A percentile compares a stretch with the other conserved stretches of the same genome.
Conservation (phyloP, 306 rosid genomes). For the Erythrophleum fordii region DNA sequence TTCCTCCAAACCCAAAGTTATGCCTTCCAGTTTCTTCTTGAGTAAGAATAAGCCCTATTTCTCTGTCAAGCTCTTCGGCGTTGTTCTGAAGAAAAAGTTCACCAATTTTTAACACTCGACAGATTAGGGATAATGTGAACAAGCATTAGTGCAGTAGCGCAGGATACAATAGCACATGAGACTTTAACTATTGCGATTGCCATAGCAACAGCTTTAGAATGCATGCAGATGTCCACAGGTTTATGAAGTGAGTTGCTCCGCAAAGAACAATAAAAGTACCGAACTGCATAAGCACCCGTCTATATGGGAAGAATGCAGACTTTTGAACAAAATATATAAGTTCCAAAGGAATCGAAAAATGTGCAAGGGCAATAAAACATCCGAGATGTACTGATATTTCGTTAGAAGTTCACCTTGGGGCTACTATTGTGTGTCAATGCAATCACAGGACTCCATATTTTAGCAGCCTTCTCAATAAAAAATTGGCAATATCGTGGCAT, state of each 20-base stretch:
- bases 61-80: slow-evolving; percentile 93
- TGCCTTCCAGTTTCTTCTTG: slow-evolving; percentile 95
- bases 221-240: slow-evolving; percentile 78
- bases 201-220: slow-evolving; percentile 73
- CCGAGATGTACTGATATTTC: slow-evolving; percentile 90
- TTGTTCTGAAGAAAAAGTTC: slow-evolving; percentile 71
- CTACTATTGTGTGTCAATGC: slow-evolving; percentile 69
- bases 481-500: slow-evolving; percentile 44
- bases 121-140: slow-evolving; percentile 91
- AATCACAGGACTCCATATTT: slow-evolving; percentile 84
- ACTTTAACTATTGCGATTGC: slow-evolving; percentile 77
- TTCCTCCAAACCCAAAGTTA: slow-evolving; percentile 80
- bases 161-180: slow-evolving; percentile 82
- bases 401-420: slow-evolving; percentile 80
- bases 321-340: slow-evolving; percentile 85
- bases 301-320: slow-evolving; percentile 83
- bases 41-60: slow-evolving; percentile 88
- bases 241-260: slow-evolving; percentile 91
- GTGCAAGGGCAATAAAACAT: slow-evolving; percentile 78
- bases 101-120: slow-evolving; percentile 81
- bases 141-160: slow-evolving; percentile 93
- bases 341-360: slow-evolving; percentile 92
- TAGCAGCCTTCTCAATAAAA: slow-evolving; percentile 36
- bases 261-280: slow-evolving; percentile 94
- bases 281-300: slow-evolving; percentile 98